These are phyloP conservation scores for Fraxinus angustifolia DNA, from an alignment of 305 asterid genomes.

Conservation along the genomic window DNA sequence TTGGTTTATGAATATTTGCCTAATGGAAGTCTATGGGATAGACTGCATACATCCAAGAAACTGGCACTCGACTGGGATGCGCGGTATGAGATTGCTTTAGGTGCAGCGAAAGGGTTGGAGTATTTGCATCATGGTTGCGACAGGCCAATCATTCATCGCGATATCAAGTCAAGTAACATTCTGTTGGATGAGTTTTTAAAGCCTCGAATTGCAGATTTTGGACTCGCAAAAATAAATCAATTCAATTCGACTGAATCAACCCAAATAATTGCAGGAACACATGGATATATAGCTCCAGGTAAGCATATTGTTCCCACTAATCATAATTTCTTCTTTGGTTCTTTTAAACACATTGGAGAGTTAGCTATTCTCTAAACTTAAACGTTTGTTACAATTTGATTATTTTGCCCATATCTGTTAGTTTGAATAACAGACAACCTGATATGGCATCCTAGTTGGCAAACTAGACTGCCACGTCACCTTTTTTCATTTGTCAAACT, in stretches of 20 bases:
- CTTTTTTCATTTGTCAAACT: neutral
- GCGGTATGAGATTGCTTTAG: constrained; percentile 75
- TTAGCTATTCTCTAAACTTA: neutral
- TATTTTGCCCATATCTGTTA: neutral
- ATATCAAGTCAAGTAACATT: constrained; percentile 86
- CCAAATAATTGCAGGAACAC: constrained; percentile 74
- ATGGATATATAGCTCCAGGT: constrained; percentile 96
- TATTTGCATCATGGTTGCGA: constrained; percentile 82
- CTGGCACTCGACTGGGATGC: constrained; percentile 64
- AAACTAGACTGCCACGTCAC: neutral
- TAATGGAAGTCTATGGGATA: constrained; percentile 88
- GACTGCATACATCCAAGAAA: constrained; percentile 54
- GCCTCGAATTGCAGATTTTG: constrained; percentile 85
- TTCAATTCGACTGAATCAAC: constrained; percentile 51
- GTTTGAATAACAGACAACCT: neutral
- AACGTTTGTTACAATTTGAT: neutral
- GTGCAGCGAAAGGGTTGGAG: constrained; percentile 85
- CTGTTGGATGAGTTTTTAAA: constrained; percentile 62
- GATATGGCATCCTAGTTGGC: neutral
- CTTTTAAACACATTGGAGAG: neutral
- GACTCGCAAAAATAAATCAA: constrained; percentile 68
- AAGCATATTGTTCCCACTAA: neutral
- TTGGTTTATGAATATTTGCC: constrained; percentile 87
- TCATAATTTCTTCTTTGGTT: neutral
- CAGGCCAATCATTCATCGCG: constrained; percentile 73